phyloP scores from a whole-genome alignment of 2,329 filamentous ascomycete genomes.

The Calonectria crousiana region DNA sequence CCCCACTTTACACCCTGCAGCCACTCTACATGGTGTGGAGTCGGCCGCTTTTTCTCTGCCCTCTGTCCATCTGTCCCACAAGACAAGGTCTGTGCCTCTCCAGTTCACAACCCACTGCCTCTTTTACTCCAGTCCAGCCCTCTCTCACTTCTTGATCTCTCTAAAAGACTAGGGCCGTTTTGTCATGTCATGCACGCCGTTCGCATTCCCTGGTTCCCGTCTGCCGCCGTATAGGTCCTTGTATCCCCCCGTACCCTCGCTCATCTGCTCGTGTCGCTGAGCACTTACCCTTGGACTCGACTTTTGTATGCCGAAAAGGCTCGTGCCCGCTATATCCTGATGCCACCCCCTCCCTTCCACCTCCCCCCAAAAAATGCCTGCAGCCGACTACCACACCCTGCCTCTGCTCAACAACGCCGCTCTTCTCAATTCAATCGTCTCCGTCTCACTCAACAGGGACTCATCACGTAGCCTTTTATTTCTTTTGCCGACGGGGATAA shows the following conservation, averaged over 20 bases:
- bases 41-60: conserved; percentile 21
- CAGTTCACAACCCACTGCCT: not conserved
- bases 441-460: conserved; percentile 5
- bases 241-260: not conserved
- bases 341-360: not conserved
- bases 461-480: not conserved
- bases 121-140: not conserved
- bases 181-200: conserved; percentile 29
- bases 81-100: conserved; percentile 20
- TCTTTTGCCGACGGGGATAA: not conserved
- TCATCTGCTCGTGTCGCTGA: conserved; percentile 12
- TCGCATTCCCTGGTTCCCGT: conserved; percentile 19
- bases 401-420: not conserved
- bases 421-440: conserved; percentile 9
- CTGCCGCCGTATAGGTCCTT: not conserved
- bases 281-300: conserved; percentile 9
- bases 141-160: not conserved
- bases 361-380: not conserved
- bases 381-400: not conserved
- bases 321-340: not conserved
- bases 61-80: conserved; percentile 17
- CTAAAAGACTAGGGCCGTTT: conserved; percentile 5
- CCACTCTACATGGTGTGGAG: conserved; percentile 40
- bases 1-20: conserved; percentile 38
- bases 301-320: conserved; percentile 18